Evolutionary conservation across 805 yeast species (phyloP).

Genomic region (Saccharomycopsis sp.): DNA sequence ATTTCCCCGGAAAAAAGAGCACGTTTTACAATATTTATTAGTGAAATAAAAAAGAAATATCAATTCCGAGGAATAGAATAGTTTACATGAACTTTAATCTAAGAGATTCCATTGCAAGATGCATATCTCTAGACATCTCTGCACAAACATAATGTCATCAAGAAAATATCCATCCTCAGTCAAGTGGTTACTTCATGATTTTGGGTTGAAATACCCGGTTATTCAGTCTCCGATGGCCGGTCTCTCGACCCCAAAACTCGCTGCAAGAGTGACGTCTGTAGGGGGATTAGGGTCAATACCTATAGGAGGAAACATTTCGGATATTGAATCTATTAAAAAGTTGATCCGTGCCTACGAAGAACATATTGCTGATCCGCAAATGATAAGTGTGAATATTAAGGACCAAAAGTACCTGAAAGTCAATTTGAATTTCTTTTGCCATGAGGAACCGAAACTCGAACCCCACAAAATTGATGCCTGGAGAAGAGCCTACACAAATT

Average conservation of each 20-base stretch:
- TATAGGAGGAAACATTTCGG: conserved; percentile 25
- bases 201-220: conserved; percentile 37
- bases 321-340: not conserved
- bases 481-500: conserved; percentile 21
- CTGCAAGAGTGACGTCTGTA: conserved; percentile 34
- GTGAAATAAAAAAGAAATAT: no score
- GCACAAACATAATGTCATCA: not conserved
- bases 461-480: conserved; percentile 23
- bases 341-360: not conserved
- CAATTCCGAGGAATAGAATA: no score
- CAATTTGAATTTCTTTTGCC: conserved; percentile 44
- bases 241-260: conserved; percentile 38
- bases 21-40: no score
- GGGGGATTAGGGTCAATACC: conserved; percentile 50
- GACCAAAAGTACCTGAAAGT: conserved; percentile 22
- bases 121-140: not conserved
- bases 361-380: not conserved
- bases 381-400: not conserved
- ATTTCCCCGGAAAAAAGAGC: no score
- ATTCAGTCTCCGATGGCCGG: conserved; percentile 62
- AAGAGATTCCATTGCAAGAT: no score
- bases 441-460: conserved; percentile 26
- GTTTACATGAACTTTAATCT: no score
- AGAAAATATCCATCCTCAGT: not conserved
- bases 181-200: not conserved